Evolutionary conservation across 495 filamentous ascomycete genomes (phyloP).

Genomic region (Glarea lozoyensis): DNA sequence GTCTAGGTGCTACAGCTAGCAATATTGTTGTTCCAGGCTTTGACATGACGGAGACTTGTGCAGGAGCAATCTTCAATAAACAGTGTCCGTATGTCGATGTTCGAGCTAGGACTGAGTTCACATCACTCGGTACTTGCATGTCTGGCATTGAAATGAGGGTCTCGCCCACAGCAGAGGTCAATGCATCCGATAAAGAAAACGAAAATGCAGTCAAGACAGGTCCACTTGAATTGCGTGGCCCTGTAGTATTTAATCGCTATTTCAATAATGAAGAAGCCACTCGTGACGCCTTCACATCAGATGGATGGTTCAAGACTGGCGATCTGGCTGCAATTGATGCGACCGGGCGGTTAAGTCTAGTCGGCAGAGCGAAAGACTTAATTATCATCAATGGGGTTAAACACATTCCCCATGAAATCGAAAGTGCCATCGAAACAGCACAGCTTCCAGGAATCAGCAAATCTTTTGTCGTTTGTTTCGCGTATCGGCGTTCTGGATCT

Average conservation of each 20-base stretch:
- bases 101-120: slow-evolving; percentile 56
- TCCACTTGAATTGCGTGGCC: slow-evolving; percentile 67
- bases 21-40: slow-evolving; percentile 61
- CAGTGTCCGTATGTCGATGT: slow-evolving; percentile 67
- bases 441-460: slow-evolving; percentile 22
- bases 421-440: slow-evolving; percentile 31
- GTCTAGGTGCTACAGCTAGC: slow-evolving; percentile 22
- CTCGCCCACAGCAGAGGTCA: slow-evolving; percentile 15
- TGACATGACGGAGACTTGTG: slow-evolving; percentile 86
- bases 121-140: slow-evolving; percentile 78
- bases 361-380: slow-evolving; percentile 76
- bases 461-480: slow-evolving; percentile 23
- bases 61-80: slow-evolving; percentile 78
- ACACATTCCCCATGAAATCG: slow-evolving; percentile 29
- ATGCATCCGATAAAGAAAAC: slow-evolving; percentile 38
- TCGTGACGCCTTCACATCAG: slow-evolving; percentile 50
- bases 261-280: slow-evolving; percentile 58
- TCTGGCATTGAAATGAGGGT: slow-evolving; percentile 39
- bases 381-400: slow-evolving; percentile 57
- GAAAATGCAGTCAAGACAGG: too few relatives aligned
- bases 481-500: not conserved
- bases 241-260: slow-evolving; percentile 70
- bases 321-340: slow-evolving; percentile 49
- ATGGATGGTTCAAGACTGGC: slow-evolving; percentile 78
- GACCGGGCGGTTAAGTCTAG: slow-evolving; percentile 56